phyloP scores from a whole-genome alignment of 805 yeast species.

The Wickerhamiella azymoides region DNA sequence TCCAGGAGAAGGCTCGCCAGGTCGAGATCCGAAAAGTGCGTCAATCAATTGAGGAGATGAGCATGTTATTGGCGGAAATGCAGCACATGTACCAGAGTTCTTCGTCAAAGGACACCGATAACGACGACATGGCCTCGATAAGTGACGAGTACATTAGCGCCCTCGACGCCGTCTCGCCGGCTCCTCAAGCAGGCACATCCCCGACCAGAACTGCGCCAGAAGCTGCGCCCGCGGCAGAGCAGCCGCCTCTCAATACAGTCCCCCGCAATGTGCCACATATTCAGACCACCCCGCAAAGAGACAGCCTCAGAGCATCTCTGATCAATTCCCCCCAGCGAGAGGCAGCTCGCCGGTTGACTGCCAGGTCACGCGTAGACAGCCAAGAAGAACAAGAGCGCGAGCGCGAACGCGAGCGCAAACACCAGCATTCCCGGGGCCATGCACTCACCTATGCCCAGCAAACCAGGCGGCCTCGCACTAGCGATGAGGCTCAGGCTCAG shows the following conservation, averaged over 20 bases:
- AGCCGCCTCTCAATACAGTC: not conserved
- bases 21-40: constrained; percentile 16
- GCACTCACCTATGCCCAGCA: constrained; percentile 4
- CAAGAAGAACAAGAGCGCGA: too few relatives aligned
- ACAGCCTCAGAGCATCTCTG: not conserved
- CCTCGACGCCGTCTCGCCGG: not conserved
- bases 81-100: constrained; percentile 8
- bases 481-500: too few relatives aligned
- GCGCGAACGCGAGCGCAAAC: not conserved
- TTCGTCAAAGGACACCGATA: not conserved
- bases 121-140: not conserved
- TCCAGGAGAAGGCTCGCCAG: constrained; percentile 12
- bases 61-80: constrained; percentile 14
- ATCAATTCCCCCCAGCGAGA: not conserved
- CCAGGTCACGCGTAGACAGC: not conserved
- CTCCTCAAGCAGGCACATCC: not conserved
- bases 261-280: not conserved
- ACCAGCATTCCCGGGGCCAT: constrained; percentile 4
- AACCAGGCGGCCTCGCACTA: constrained; percentile 2
- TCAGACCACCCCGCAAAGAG: not conserved
- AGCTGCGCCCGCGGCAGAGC: not conserved
- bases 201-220: not conserved
- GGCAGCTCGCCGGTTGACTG: not conserved
- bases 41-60: constrained; percentile 16
- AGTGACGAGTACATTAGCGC: constrained; percentile 5